Percentiles rank a stretch among this genome's conserved stretches.
Evolutionary conservation across 805 yeast species (phyloP).

Genomic region (Kodamaea leandrae): DNA sequence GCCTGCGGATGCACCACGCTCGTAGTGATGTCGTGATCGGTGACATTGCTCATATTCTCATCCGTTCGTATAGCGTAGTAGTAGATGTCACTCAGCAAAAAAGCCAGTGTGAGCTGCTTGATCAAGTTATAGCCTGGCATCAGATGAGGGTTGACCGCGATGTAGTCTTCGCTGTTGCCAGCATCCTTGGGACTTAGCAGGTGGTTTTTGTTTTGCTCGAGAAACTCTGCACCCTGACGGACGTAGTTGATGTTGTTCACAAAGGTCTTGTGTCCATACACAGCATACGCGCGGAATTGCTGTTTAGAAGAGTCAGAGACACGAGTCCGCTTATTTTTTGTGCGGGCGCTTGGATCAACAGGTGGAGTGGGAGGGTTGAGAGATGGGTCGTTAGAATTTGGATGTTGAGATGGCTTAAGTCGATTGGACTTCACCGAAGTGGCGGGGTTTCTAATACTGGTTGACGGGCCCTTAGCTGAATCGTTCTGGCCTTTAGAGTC

Average conservation of each 20-base stretch:
- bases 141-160: slow-evolving; percentile 15
- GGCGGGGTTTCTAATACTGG: too few species aligned
- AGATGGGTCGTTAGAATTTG: too few species aligned
- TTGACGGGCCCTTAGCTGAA: too few species aligned
- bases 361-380: too few species aligned
- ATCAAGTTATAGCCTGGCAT: slow-evolving; percentile 24
- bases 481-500: too few species aligned
- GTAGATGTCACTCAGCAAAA: slow-evolving; percentile 13
- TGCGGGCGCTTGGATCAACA: too few species aligned
- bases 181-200: slow-evolving; percentile 9
- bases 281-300: slow-evolving; percentile 11
- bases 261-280: slow-evolving; percentile 22
- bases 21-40: slow-evolving; percentile 1
- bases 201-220: slow-evolving; percentile 12
- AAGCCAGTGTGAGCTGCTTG: slow-evolving; percentile 16
- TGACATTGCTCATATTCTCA: slow-evolving; percentile 3
- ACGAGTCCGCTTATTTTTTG: not conserved
- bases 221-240: slow-evolving; percentile 19
- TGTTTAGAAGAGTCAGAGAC: not conserved
- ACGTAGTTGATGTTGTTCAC: slow-evolving; percentile 25
- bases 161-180: slow-evolving; percentile 14
- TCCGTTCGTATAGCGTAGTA: slow-evolving; percentile 19
- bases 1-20: slow-evolving; percentile 9
- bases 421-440: too few species aligned
- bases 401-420: too few species aligned